Conservation (phyloP, 1,139 yeast genomes). For the Lodderomyces elongisporus region DNA sequence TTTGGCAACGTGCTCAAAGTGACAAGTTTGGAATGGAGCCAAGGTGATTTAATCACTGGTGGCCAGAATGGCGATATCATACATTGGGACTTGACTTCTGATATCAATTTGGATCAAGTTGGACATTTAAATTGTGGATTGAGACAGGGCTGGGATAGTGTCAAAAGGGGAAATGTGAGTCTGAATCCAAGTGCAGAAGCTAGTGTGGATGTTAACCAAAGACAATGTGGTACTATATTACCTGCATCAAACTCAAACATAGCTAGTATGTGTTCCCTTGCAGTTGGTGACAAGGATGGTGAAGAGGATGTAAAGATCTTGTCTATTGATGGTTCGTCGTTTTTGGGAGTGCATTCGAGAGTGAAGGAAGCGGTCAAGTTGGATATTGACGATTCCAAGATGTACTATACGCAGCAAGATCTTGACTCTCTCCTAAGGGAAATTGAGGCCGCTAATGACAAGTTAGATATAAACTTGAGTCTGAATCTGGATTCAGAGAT, state of each 20-base stretch:
- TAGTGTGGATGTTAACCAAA: slow-evolving; percentile 29
- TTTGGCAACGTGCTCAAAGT: slow-evolving; percentile 17
- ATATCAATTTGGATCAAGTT: slow-evolving; percentile 11
- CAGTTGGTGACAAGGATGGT: slow-evolving; percentile 20
- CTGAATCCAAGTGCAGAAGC: slow-evolving; percentile 23
- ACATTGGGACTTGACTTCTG: slow-evolving; percentile 60
- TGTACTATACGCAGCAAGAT: slow-evolving; percentile 33
- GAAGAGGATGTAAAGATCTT: slow-evolving; percentile 32
- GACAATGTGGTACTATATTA: slow-evolving; percentile 58
- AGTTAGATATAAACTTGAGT: not conserved
- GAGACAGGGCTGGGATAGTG: slow-evolving; percentile 44
- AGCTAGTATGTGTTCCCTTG: slow-evolving; percentile 37
- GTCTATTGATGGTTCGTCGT: slow-evolving; percentile 51
- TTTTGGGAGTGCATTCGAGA: slow-evolving; percentile 50
- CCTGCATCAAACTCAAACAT: slow-evolving; percentile 55
- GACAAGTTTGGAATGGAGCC: slow-evolving; percentile 60
- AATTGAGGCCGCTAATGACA: slow-evolving; percentile 3
- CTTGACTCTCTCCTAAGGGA: slow-evolving; percentile 21
- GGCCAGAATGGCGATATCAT: slow-evolving; percentile 68
- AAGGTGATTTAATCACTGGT: slow-evolving; percentile 57
- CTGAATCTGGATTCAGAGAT: slow-evolving; percentile 1
- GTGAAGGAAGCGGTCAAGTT: slow-evolving; percentile 31
- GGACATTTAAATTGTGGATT: slow-evolving; percentile 29
- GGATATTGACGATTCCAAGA: slow-evolving; percentile 17
- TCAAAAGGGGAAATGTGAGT: slow-evolving; percentile 21